Percentiles rank a stretch among this genome's conserved stretches.
phyloP scores from a whole-genome alignment of 371 early-diverging fungal genomes.

The Apophysomyces variabilis region DNA sequence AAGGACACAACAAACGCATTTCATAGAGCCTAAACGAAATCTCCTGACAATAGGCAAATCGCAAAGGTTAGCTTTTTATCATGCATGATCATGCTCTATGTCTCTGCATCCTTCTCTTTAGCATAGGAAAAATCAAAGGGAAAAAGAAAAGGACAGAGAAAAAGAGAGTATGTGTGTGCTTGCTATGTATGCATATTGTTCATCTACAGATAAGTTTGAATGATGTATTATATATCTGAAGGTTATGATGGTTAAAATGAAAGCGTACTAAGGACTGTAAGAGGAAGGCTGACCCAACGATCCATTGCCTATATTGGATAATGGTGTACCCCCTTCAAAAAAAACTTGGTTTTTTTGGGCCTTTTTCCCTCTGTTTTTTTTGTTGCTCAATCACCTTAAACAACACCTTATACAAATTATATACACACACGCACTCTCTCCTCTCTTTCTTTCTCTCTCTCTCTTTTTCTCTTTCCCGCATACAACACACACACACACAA shows the following conservation, averaged over 20 bases:
- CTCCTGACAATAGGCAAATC: too few species aligned
- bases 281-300: slow-evolving; percentile 2
- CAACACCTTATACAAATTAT: background rate
- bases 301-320: slow-evolving; percentile 8
- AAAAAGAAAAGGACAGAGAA: too few species aligned
- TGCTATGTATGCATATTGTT: too few species aligned
- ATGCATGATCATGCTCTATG: too few species aligned
- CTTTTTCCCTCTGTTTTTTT: background rate
- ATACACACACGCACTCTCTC: slow-evolving; percentile 3
- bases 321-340: slow-evolving; percentile 11
- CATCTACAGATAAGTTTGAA: background rate
- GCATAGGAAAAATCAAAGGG: too few species aligned
- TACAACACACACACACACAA: too few species aligned
- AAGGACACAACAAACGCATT: too few species aligned
- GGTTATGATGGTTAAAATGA: background rate
- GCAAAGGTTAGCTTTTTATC: too few species aligned
- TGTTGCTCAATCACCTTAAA: background rate
- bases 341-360: slow-evolving; percentile 12
- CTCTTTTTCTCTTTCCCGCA: background rate
- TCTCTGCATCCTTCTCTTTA: too few species aligned
- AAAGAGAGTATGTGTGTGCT: too few species aligned
- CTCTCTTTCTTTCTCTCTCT: slow-evolving; percentile 15
- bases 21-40: too few species aligned
- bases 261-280: background rate
- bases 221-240: background rate